Base-by-base conservation (phyloP, 768 basidiomycete species). In the Pisolithus orientalis region DNA sequence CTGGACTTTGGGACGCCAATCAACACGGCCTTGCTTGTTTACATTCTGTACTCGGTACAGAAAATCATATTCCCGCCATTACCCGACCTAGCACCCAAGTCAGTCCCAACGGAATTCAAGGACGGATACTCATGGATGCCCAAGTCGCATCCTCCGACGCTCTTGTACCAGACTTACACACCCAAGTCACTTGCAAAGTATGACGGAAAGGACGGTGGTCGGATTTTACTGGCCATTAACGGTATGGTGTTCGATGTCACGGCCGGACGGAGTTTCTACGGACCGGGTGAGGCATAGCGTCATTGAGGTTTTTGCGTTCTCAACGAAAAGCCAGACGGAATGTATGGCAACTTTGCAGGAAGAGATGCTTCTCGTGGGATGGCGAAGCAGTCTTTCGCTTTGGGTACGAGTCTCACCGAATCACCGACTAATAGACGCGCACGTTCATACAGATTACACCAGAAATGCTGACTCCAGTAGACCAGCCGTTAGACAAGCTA, bases 311-410 rank as follows among this genome's bases (percentile, higher is more conserved):
- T 38, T 27, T 2, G 47, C 32, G 60, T 21, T 50, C 6, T 50
- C 11, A 48, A 55, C 16, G 14, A 25, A 44, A 21, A 21, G 39
- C 28, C 58, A 96, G 95, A 85, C 61, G 95, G 94, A 0, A 91
- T 94, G 80, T 97, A 97, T 64, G 94, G 92, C 29, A 95, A 94
- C 70, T 98, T 99, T 74, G 94, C 96, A 3, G 96, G 95, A 5
- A 72, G 94, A 46, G 95, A 99, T 70, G 95, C 95, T 1, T 94
- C 91, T 14, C 75, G 94, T 37, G 94, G 95, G 5, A 94, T 98
- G 90, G 95, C 95, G 6, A 96, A 94, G 70, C 94, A 97, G 71
- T 95, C 93, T 3, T 97, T 96, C 58, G 94, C 94, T 47, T 29
- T 74, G n/a, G 91, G 94, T 91, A 62, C 49, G 86, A 63, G 34